A percentile compares a stretch with the other conserved stretches of the same genome.
Conservation (phyloP, 2,329 filamentous ascomycete species). For the Talaromyces sp. region DNA sequence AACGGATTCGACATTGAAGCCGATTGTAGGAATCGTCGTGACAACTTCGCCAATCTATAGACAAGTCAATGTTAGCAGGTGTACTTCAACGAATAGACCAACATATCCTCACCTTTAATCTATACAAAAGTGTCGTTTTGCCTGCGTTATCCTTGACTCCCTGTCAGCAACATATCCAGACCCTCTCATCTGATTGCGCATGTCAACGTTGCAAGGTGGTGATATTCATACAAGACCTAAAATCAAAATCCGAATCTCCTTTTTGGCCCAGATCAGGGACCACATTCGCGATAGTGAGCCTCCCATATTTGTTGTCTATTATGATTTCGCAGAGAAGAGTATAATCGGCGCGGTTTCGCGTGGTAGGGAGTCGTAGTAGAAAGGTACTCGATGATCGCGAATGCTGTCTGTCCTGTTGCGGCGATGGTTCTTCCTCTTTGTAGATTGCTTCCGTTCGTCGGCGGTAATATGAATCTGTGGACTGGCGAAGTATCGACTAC, state of each 20-base stretch:
- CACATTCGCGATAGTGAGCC: slow-evolving; percentile 59
- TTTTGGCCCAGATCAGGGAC: slow-evolving; percentile 84
- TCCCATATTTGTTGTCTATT: slow-evolving; percentile 48
- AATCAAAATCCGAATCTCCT: slow-evolving; percentile 96
- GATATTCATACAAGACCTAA: slow-evolving; percentile 72
- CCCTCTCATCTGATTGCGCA: not conserved
- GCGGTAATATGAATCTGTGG: not conserved
- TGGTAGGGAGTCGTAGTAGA: not conserved
- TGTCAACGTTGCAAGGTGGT: not conserved
- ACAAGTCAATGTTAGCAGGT: slow-evolving; percentile 15
- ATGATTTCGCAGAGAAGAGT: not conserved
- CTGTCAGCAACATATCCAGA: slow-evolving; percentile 22
- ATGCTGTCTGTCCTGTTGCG: slow-evolving; percentile 7
- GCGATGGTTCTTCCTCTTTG: not conserved
- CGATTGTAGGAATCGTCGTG: slow-evolving; percentile 97
- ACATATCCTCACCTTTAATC: slow-evolving; percentile 70
- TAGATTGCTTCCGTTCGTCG: not conserved
- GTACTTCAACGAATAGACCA: slow-evolving; percentile 8
- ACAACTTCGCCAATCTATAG: slow-evolving; percentile 93
- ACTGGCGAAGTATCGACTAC: not conserved
- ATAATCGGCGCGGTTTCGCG: not conserved
- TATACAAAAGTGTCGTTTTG: slow-evolving; percentile 95
- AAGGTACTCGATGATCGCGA: not conserved
- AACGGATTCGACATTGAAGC: slow-evolving; percentile 98
- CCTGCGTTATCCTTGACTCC: slow-evolving; percentile 84